These are phyloP conservation scores for Prunus armeniaca DNA, from an alignment of 306 rosid genomes.

Conservation along the genomic window DNA sequence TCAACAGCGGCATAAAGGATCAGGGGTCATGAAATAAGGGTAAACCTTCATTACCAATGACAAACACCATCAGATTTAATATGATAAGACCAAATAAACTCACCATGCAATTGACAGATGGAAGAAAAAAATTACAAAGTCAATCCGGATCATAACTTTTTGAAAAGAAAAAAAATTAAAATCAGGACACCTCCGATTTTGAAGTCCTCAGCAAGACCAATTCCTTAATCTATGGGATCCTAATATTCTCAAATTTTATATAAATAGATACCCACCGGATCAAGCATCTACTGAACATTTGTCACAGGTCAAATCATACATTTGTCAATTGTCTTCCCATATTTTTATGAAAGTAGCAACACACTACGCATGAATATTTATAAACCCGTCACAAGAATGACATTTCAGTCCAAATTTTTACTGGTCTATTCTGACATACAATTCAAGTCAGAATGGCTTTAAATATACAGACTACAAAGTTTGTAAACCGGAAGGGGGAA, in stretches of 20 bases:
- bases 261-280: background rate
- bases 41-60: background rate
- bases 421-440: background rate
- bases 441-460: background rate
- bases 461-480: background rate
- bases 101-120: background rate
- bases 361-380: background rate
- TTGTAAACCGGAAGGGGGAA: background rate
- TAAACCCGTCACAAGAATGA: background rate
- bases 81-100: background rate
- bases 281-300: background rate
- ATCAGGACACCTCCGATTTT: background rate
- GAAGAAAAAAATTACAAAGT: background rate
- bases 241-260: background rate
- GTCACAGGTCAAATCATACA: background rate
- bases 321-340: background rate
- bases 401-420: background rate
- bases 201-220: background rate
- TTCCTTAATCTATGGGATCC: background rate
- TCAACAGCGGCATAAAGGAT: conserved; percentile 1
- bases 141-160: background rate
- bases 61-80: background rate
- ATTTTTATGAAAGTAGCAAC: background rate
- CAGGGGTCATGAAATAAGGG: background rate
- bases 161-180: no score